Evolutionary conservation across 2,329 filamentous ascomycete genomes (phyloP), one percentile per base, ranked within the genome.

Genomic region (Drechslerella dactyloides): DNA sequence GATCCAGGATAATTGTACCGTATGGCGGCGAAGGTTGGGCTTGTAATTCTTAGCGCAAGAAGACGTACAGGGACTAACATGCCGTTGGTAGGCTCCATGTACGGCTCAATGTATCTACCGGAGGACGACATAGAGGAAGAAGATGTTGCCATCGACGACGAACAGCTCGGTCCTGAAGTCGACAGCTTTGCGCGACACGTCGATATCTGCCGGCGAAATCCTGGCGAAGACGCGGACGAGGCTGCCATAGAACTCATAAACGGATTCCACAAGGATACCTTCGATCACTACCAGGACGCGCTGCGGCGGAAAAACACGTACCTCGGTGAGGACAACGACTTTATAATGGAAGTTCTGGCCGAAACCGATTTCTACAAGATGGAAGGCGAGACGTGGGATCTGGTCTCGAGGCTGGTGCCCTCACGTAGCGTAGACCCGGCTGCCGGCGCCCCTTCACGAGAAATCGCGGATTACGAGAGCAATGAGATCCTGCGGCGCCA

Each of bases 371-470:
- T 86, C 63, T 89, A 91, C 84, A 87, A 96, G 79, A 85, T 89
- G 74, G 94, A 99, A 80, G 86, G 88, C 44, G 91, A 96, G 76
- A 94, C 92, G 0, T 99, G 94, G 94, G 88, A 96, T 77, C 83
- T 97, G 27, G 82, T 97, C 68, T 85, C 87, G 54, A 85, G 90
- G 42, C 83, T 96, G 72, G 84, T 96, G 57, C 87, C 89, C 10
- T 80, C 91, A 21, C 42, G 69, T 3, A 80, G 81, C 61, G 75
- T 79, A 75, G 78, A 78, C 74, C 77, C 79, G 63, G 44, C n/a
- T 23, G 78, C 76, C 27, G 76, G 73, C 61, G 54, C 24, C 23
- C 33, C 51, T 4, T 13, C 55, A 15, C 50, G 60, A 11, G 76
- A 63, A 64, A 69, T 76, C 69, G 77, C 74, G 61, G 79, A 75